Conservation (phyloP, 2,329 filamentous ascomycete species). For the Calonectria crousiana region DNA sequence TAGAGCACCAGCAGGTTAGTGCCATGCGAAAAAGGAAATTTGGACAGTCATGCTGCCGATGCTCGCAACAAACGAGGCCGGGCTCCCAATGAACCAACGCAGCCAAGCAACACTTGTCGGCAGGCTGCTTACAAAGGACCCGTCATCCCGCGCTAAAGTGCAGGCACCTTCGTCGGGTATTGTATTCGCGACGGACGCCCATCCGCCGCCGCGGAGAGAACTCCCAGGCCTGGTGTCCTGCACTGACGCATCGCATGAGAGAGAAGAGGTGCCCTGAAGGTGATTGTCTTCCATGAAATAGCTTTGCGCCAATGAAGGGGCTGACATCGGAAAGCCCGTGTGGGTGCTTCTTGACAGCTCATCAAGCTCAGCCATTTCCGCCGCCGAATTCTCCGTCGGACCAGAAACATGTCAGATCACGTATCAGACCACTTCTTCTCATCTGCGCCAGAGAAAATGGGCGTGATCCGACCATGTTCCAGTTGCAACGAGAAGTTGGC, state of each 20-base stretch:
- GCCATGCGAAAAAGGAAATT: constrained; percentile 27
- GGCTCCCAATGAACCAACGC: neutral
- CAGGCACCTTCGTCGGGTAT: neutral
- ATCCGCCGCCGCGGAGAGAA: neutral
- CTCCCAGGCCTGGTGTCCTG: neutral
- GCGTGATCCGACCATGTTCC: neutral
- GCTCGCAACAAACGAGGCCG: neutral
- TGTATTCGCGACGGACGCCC: neutral
- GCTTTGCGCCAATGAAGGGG: constrained; percentile 9
- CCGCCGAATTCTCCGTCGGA: constrained; percentile 19
- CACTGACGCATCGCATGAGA: neutral
- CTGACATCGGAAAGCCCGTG: neutral
- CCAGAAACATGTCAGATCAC: constrained; percentile 17
- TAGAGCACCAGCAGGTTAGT: constrained; percentile 45
- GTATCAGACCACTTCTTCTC: constrained; percentile 1
- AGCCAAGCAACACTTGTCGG: constrained; percentile 12
- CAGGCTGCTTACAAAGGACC: neutral
- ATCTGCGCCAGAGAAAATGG: too few relatives aligned
- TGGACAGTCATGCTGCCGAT: constrained; percentile 16
- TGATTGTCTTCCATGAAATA: neutral
- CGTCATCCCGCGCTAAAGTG: neutral
- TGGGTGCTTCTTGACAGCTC: constrained; percentile 18
- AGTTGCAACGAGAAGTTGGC: neutral
- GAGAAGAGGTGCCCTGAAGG: neutral
- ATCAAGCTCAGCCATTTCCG: constrained; percentile 1